A percentile compares a stretch with the other conserved stretches of the same genome.
These are phyloP conservation scores for Calophaca sinica DNA, from an alignment of 306 rosid species.

Conservation along the genomic window DNA sequence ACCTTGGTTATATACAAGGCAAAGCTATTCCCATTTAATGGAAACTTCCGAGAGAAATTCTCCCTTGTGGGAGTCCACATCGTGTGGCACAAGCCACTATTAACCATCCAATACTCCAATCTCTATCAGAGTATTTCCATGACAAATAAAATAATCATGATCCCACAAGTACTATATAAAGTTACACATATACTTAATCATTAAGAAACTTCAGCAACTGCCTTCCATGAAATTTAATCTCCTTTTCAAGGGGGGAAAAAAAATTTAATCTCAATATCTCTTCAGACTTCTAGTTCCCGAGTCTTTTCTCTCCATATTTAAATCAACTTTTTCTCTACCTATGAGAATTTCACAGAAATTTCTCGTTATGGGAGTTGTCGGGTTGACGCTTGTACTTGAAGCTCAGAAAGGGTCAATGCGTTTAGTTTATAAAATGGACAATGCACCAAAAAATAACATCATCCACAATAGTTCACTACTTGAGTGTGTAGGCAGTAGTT, in stretches of 20 bases:
- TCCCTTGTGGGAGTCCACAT: background rate
- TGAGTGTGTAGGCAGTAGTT: too few relatives aligned
- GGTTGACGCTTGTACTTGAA: conserved; percentile 41
- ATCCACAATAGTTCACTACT: conserved; percentile 21
- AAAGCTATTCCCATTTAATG: background rate
- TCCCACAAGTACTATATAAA: background rate
- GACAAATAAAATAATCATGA: background rate
- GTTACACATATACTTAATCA: background rate
- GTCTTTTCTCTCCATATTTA: background rate
- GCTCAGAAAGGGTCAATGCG: background rate
- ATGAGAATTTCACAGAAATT: background rate
- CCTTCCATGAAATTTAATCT: too few relatives aligned
- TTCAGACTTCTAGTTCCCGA: too few relatives aligned
- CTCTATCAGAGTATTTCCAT: background rate
- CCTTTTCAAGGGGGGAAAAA: too few relatives aligned
- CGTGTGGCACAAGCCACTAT: background rate
- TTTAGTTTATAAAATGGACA: conserved; percentile 2
- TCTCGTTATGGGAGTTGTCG: conserved; percentile 40
- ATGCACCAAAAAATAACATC: background rate
- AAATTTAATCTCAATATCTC: too few relatives aligned
- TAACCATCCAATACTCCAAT: too few relatives aligned
- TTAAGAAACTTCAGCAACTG: background rate
- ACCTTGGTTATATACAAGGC: background rate
- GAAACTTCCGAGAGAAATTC: background rate
- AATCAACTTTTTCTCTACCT: too few relatives aligned